These are phyloP conservation scores for Mortierella sp. DNA, from an alignment of 371 early-diverging fungal genomes.

Conservation along the genomic window DNA sequence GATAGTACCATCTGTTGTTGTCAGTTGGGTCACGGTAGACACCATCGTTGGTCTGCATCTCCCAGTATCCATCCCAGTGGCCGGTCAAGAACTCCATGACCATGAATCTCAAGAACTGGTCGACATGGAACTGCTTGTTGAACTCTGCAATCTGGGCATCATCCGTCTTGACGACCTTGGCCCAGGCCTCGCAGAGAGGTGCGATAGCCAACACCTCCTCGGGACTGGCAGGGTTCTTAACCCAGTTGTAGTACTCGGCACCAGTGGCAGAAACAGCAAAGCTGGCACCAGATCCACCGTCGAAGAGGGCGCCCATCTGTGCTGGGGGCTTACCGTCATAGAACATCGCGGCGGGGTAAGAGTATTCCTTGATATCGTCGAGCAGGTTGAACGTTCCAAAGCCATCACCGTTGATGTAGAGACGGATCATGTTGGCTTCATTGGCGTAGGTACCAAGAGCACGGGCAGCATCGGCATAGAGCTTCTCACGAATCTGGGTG, in stretches of 20 bases:
- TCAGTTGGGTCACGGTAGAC: constrained; percentile 62
- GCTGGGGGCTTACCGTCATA: constrained; percentile 59
- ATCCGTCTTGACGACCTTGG: constrained; percentile 53
- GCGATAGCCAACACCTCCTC: constrained; percentile 55
- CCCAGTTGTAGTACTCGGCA: constrained; percentile 52
- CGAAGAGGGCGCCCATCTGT: constrained; percentile 61
- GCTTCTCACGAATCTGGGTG: constrained; percentile 69
- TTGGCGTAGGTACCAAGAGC: constrained; percentile 63
- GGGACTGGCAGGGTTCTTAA: constrained; percentile 52
- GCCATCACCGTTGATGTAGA: constrained; percentile 63
- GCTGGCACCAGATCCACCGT: constrained; percentile 65
- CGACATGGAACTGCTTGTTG: constrained; percentile 58
- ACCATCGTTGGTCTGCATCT: constrained; percentile 65
- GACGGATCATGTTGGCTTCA: constrained; percentile 63
- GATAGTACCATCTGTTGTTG: constrained; percentile 59
- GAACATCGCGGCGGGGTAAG: constrained; percentile 60
- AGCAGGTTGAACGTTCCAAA: constrained; percentile 68
- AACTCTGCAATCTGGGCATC: constrained; percentile 58
- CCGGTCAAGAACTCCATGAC: constrained; percentile 68
- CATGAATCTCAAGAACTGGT: constrained; percentile 67
- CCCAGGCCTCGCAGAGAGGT: constrained; percentile 58
- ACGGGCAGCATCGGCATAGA: constrained; percentile 62
- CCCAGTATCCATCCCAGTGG: constrained; percentile 72
- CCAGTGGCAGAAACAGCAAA: constrained; percentile 56
- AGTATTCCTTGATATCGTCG: constrained; percentile 64